Evolutionary conservation across 139 green algal species (phyloP), one percentile per base, ranked within the genome.

Genomic region (Chlorella sp.): DNA sequence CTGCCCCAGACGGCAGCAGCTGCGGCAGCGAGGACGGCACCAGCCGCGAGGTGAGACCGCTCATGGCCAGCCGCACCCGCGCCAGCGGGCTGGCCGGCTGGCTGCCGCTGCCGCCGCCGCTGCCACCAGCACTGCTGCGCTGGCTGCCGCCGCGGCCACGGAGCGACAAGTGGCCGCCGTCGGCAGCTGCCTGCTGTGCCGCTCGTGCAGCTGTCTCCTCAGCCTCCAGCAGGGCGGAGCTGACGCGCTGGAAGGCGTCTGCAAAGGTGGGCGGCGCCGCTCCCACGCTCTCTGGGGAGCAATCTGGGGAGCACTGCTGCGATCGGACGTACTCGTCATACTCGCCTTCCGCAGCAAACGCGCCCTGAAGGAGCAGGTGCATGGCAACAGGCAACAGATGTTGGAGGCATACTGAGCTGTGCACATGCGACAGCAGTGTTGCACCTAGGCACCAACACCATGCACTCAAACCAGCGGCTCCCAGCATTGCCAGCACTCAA

Each of bases 1-100:
- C 0, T 1, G 80, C 80, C 12, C 80, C 80, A 23, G 80, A 32
- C 26, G 80, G 67, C 32, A 85, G 44, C 44, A 69, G 44, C 47
- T 34, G 4, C 51, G 80, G 80, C 80, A 85, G 69, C 12, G 68
- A 44, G 1, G 80, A 85, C 13, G 80, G 80, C 80, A 85, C 55
- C 32, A 85, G 67, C 0, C 68, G 80, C 15, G 67, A 64, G 32
- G 80, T 67, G 9, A 76, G 63, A 13, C 41, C 41, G 15, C 63
- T 57, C n/a, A 75, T 44, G 17, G 64, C 78, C 30, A 64, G 78
- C 23, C 26, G 63, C 78, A 84, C 21, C 17, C 64, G 63, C 3
- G 64, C 78, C 41, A 75, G 41, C 18, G 78, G 63, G 63, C 63
- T 75, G 63, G 78, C 18, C 1, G 64, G 41, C 38, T 51, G 41